Base-by-base conservation (phyloP, 2,329 filamentous ascomycete species). In the Claviceps sp. region DNA sequence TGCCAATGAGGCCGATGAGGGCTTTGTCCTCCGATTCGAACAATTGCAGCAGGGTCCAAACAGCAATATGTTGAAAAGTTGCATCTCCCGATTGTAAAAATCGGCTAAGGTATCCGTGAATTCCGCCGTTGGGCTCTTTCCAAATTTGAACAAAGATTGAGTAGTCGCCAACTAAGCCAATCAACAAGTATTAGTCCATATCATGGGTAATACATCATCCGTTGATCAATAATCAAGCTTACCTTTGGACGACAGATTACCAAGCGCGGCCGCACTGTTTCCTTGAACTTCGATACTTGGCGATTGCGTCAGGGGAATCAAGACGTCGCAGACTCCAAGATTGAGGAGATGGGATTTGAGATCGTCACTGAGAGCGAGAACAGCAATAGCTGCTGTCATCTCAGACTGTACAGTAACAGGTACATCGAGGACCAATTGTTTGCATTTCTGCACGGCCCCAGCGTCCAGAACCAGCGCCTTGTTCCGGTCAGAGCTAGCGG, bases 301-400 rank as follows among this genome's bases (percentile, higher is more conserved):
- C 0, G 91, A 96, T 64, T 93, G 89, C 0, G 93, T 98, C 54
- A 98, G 74, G 24, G 93, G 93, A 54, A 98, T 97, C 53, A 98
- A 72, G 13, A 97, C 90, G 63, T 96, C 93, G 63, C 97, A 97
- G 1, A 98, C 91, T 22, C 91, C 93, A 2, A 97, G 77, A 55
- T 88, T 90, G 51, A 98, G 73, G 13, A 98, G 77, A 64, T 95
- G 87, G 4, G 87, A 82, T 71, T 98, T 98, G 54, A 98, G 78
- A 57, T 98, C 93, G 62, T 98, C 93, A 60, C 91, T 96, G 50
- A 98, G 73, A 17, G 93, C 93, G 57, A 98, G 77, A 14, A 98
- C 93, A 40, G 93, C 93, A 68, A 98, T 96, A 1, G 93, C 93
- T n/a, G 93, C 93, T 4, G 93, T 98, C 93, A 98, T 98, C 68